Evolutionary conservation across 495 filamentous ascomycete genomes (phyloP).

Genomic region (Bryoglossum gracile): DNA sequence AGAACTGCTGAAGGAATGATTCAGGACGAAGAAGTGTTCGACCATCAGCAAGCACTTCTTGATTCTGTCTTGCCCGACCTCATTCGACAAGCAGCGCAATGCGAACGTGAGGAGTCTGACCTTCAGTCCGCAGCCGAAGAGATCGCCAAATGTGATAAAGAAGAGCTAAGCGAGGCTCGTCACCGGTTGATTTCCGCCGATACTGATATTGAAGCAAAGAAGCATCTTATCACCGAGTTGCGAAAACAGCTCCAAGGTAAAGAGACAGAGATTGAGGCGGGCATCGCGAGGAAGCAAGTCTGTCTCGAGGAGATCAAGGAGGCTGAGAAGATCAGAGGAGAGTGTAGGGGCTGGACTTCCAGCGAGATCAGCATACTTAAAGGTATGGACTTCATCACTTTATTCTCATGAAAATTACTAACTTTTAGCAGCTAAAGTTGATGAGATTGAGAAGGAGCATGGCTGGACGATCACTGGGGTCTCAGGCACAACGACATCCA

Average conservation of each 20-base stretch:
- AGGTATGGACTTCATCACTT: slow-evolving; percentile 38
- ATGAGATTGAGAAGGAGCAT: slow-evolving; percentile 56
- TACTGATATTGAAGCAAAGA: slow-evolving; percentile 60
- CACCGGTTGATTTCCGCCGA: slow-evolving; percentile 57
- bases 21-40: slow-evolving; percentile 60
- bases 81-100: slow-evolving; percentile 44
- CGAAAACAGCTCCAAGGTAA: slow-evolving; percentile 55
- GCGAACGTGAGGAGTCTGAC: slow-evolving; percentile 54
- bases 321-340: slow-evolving; percentile 76
- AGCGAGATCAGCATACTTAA: slow-evolving; percentile 69
- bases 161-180: slow-evolving; percentile 62
- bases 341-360: slow-evolving; percentile 82
- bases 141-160: slow-evolving; percentile 69
- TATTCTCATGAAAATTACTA: not conserved
- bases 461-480: slow-evolving; percentile 76
- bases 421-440: slow-evolving; percentile 49
- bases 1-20: slow-evolving; percentile 70
- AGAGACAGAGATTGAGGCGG: slow-evolving; percentile 49
- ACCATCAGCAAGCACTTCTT: slow-evolving; percentile 59
- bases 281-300: slow-evolving; percentile 57
- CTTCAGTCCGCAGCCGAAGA: slow-evolving; percentile 67
- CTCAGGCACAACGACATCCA: slow-evolving; percentile 53
- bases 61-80: slow-evolving; percentile 58
- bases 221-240: slow-evolving; percentile 54
- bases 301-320: slow-evolving; percentile 68